Base-by-base conservation (phyloP, 441 rosid species). In the Dalechampia spathulata region DNA sequence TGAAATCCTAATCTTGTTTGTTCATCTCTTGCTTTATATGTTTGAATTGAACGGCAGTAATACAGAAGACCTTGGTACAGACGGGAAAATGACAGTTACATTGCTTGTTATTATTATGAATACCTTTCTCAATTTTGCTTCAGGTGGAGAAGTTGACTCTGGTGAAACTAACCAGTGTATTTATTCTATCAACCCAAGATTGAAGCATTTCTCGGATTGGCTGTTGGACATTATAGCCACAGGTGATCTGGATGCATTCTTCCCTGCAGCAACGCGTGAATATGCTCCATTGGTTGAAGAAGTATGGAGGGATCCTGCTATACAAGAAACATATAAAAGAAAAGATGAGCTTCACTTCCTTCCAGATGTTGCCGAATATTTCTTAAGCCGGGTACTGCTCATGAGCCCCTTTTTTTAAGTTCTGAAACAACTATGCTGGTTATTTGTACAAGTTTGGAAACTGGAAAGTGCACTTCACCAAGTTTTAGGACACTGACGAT, bases 231-330 rank as follows among this genome's bases (percentile, higher is more conserved):
- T 94, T 47, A 94, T 90, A 67, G 99, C 99, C 53, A 94, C 96
- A 1, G 99, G 99, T 47, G 97, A 94, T 69, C 76, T 94, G 57
- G 98, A 90, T 68, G 96, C 99, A 11, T 88, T 94, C 76, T 94
- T 94, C 66, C 99, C 99, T 17, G 99, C 99, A 2, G 99, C 99
- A 58, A 86, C 99, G 9, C 96, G 98, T 2, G 99, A 94, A 61
- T 94, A 90, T 54, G 99, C 98, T 65, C 99, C 98, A 0, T 72
- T 94, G 64, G 98, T 94, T 45, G 99, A 94, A 63, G 99, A 94
- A 75, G 81, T 90, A 49, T 94, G 98, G 99, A 94, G 72, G 74
- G 96, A 90, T 86, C 94, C 90, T 4, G 99, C 99, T 11, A 79
- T 88, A 64, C 94, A 94, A 70, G 95, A 86, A 27, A 86, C 98